These are phyloP conservation scores for Flaveria floridana DNA, from an alignment of 140 eudicot genomes.

Conservation along the genomic window DNA sequence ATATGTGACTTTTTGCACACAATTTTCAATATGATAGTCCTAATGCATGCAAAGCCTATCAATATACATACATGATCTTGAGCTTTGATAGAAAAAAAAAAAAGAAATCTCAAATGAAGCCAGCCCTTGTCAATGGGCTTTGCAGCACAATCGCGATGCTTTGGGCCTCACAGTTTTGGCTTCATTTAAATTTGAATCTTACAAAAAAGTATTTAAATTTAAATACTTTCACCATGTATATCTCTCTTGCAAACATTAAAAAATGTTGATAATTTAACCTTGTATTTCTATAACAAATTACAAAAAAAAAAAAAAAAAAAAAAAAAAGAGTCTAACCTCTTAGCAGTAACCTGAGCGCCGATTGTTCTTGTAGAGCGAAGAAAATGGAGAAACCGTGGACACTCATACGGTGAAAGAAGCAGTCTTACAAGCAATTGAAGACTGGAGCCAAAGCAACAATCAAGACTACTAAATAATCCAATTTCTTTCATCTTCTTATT, in stretches of 20 bases:
- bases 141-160: background rate
- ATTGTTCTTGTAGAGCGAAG: slow-evolving; percentile 48
- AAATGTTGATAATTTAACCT: background rate
- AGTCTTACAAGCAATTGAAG: slow-evolving; percentile 65
- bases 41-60: slow-evolving; percentile 17
- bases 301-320: background rate
- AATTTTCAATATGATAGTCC: background rate
- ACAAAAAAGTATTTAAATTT: background rate
- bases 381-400: slow-evolving; percentile 56
- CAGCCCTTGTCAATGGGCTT: background rate
- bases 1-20: background rate
- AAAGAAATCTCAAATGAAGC: background rate
- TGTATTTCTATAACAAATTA: background rate
- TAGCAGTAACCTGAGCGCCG: background rate
- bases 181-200: background rate
- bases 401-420: slow-evolving; percentile 73
- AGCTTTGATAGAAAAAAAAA: background rate
- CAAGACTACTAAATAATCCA: slow-evolving; percentile 35
- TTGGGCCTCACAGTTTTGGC: background rate
- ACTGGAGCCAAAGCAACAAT: slow-evolving; percentile 54
- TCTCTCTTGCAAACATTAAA: background rate
- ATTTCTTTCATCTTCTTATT: background rate
- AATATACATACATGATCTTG: slow-evolving; percentile 26
- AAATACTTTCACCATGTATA: background rate
- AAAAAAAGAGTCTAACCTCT: background rate